Evolutionary conservation across 805 yeast species (phyloP), one percentile per base, ranked within the genome.

Genomic region (Clavispora asparagi): DNA sequence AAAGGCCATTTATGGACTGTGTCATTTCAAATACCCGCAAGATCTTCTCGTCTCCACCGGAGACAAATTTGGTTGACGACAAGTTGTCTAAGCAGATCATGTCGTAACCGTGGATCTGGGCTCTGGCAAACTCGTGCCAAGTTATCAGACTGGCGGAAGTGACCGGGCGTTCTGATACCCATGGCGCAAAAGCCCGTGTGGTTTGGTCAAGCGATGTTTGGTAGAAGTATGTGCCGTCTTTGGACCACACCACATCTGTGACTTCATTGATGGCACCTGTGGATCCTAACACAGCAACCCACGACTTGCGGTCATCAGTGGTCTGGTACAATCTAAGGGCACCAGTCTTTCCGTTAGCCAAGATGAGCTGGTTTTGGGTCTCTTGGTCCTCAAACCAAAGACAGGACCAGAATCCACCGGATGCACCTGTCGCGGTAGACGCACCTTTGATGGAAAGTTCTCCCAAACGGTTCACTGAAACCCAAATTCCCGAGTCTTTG

Each of bases 81-180:
- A 94, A 64, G 11, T 85, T 73, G 33, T 82, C 79, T 7, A 87
- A 71, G 54, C 96, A 82, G 33, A 87, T 76, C 97, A 94, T 90
- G 60, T 94, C 98, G 61, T 89, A 94, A 8, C 99, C 99, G 64
- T 94, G 99, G 52, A 94, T 94, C 64, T 94, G 99, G 0, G 99
- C 98, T 55, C 99, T 78, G 1, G 97, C 88, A 64, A 94, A 84
- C 63, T 94, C 99, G 60, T 84, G 85, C 95, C 97, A 90, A 1
- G 83, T 71, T 25, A 35, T 41, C 17, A 36, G 33, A 6, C 17
- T 31, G 6, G 31, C 42, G 2, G 12, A 14, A 7, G 53, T 48
- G 1, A 39, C 42, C 0, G 53, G 46, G 40, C 73, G 64, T 17
- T 59, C 47, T 7, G 54, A 49, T 2, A 48, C 50, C 87, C 89